Evolutionary conservation across 2,329 filamentous ascomycete genomes (phyloP).

Genomic region (Beauveria australis): DNA sequence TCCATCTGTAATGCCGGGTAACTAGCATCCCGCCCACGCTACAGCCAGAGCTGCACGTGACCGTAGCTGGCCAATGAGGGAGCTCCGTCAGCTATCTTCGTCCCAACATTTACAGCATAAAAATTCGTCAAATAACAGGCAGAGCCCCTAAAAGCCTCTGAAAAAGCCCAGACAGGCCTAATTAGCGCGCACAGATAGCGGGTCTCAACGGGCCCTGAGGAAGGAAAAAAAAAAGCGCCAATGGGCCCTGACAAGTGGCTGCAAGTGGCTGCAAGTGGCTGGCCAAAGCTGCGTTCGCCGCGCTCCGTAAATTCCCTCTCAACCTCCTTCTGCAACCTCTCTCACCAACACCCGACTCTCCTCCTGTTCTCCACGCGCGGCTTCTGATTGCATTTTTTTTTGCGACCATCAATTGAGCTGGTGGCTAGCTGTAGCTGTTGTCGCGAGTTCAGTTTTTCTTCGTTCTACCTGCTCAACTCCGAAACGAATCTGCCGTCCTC

Average conservation of each 20-base stretch:
- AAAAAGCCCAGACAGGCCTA: neutral
- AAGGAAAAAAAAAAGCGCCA: neutral
- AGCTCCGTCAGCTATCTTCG: neutral
- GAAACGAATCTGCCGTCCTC: neutral
- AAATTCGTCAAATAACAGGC: neutral
- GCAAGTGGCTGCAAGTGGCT: neutral
- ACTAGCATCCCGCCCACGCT: neutral
- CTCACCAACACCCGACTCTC: neutral
- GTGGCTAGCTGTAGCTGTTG: constrained; percentile 1
- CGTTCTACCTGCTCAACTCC: neutral
- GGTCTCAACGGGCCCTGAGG: neutral
- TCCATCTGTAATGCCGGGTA: constrained; percentile 3
- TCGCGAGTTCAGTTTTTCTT: neutral
- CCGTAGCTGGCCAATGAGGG: neutral
- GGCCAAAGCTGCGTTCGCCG: constrained; percentile 9
- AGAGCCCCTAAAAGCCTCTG: neutral
- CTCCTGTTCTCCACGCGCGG: neutral
- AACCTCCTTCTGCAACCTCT: constrained; percentile 5
- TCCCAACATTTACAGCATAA: constrained; percentile 10
- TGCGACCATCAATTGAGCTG: constrained; percentile 1
- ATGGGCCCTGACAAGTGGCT: neutral
- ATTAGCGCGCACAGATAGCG: neutral
- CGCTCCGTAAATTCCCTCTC: constrained; percentile 12
- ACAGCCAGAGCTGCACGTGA: neutral
- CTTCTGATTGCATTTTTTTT: neutral